These are phyloP conservation scores for Pleurotus tuoliensis DNA, from an alignment of 768 basidiomycete genomes.

Conservation along the genomic window DNA sequence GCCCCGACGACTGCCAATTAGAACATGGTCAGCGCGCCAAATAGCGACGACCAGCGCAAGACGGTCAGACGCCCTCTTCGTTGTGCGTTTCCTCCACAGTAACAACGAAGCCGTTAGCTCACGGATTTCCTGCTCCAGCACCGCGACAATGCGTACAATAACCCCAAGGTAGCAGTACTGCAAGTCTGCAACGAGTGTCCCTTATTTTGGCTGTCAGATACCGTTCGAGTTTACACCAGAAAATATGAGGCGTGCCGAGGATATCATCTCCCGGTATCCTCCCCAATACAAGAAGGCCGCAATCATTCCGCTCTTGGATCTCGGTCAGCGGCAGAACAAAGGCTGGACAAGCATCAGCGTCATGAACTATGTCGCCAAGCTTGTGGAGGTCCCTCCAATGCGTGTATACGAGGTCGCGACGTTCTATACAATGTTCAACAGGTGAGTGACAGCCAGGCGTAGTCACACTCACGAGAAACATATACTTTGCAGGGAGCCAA, in stretches of 20 bases:
- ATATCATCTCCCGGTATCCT: conserved; percentile 92
- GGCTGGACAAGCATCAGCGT: conserved; percentile 98
- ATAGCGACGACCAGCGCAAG: conserved; percentile 42
- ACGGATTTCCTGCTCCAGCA: conserved; percentile 51
- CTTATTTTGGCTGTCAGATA: conserved; percentile 50
- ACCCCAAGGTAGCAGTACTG: conserved; percentile 60
- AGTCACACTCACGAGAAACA: not conserved
- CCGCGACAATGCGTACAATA: conserved; percentile 93
- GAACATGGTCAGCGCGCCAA: conserved; percentile 21
- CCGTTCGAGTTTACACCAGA: conserved; percentile 80
- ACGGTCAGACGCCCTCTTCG: conserved; percentile 81
- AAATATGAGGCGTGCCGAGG: conserved; percentile 81
- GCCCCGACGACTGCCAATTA: conserved; percentile 24
- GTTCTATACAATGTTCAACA: conserved; percentile 99
- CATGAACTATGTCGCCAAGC: conserved; percentile 96
- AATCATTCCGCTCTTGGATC: conserved; percentile 92
- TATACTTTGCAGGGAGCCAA: conserved; percentile 66
- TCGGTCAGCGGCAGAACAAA: conserved; percentile 96
- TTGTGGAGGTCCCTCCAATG: conserved; percentile 95
- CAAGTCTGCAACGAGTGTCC: not conserved
- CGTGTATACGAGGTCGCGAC: conserved; percentile 99
- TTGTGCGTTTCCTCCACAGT: conserved; percentile 48
- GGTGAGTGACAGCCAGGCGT: conserved; percentile 41
- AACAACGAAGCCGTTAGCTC: conserved; percentile 1
- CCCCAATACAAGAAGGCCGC: conserved; percentile 99